Conservation (phyloP, 2,329 filamentous ascomycete genomes). For the Pseudogymnoascus pannorum region DNA sequence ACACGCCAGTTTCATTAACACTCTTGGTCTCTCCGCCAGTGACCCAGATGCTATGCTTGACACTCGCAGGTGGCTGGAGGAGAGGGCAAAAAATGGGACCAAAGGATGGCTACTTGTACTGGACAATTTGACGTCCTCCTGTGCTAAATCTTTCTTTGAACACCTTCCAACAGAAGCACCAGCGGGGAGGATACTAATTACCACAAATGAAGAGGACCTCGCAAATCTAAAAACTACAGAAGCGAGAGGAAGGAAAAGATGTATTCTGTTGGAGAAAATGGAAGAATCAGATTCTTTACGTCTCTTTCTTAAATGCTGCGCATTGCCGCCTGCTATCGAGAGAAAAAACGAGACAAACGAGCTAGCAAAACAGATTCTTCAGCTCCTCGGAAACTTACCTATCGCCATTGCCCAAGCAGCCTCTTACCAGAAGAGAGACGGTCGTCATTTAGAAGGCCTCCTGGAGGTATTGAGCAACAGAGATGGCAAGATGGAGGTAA, state of each 20-base stretch:
- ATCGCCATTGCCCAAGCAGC: constrained; percentile 24
- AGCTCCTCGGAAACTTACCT: constrained; percentile 24
- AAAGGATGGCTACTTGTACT: neutral
- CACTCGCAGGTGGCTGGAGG: neutral
- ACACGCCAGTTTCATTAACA: neutral
- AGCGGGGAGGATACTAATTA: neutral
- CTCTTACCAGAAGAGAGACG: neutral
- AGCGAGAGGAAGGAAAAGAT: neutral
- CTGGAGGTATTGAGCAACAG: neutral
- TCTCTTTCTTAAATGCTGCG: neutral
- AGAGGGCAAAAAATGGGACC: neutral
- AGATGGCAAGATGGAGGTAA: neutral
- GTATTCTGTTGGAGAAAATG: neutral
- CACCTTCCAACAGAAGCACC: neutral
- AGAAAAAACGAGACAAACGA: constrained; percentile 11
- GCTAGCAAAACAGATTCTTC: constrained; percentile 18
- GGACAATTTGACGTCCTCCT: neutral
- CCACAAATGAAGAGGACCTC: neutral
- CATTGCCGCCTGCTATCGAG: neutral
- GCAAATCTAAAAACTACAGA: neutral
- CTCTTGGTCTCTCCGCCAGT: neutral
- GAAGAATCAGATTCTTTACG: neutral
- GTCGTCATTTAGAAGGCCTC: neutral
- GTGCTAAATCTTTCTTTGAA: neutral
- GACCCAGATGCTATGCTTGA: neutral